A percentile compares a stretch with the other conserved stretches of the same genome.
phyloP scores from a whole-genome alignment of 768 basidiomycete species.

The Russula compacta region DNA sequence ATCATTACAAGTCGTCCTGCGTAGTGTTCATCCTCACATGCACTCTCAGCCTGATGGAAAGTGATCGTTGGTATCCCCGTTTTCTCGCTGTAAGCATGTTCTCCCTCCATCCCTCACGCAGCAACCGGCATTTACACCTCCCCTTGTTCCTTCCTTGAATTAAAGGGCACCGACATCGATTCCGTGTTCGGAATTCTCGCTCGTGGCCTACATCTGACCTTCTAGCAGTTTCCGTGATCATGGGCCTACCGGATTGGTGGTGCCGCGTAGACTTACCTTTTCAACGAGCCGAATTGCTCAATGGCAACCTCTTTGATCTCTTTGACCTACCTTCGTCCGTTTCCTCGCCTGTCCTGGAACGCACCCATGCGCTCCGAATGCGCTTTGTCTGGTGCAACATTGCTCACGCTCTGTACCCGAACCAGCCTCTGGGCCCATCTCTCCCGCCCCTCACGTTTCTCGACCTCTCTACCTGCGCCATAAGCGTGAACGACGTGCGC shows the following conservation, averaged over 20 bases:
- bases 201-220: slow-evolving; percentile 45
- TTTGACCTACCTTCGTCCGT: slow-evolving; percentile 44
- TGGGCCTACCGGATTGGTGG: slow-evolving; percentile 37
- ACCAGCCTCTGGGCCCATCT: slow-evolving; percentile 17
- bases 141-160: too few species aligned
- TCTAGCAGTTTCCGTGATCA: slow-evolving; percentile 49
- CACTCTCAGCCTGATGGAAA: too few species aligned
- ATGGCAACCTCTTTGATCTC: slow-evolving; percentile 61
- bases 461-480: slow-evolving; percentile 65
- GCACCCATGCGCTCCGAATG: slow-evolving; percentile 50
- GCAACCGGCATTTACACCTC: too few species aligned
- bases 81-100: background rate
- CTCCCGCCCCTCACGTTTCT: slow-evolving; percentile 49
- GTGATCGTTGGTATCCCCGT: too few species aligned
- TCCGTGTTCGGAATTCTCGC: slow-evolving; percentile 53
- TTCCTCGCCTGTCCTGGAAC: slow-evolving; percentile 33
- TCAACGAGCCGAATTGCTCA: too few species aligned
- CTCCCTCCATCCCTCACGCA: background rate
- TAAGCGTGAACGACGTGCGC: slow-evolving; percentile 48
- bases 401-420: slow-evolving; percentile 31
- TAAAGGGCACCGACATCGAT: slow-evolving; percentile 57
- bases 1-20: too few species aligned
- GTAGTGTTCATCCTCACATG: too few species aligned
- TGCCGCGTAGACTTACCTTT: too few species aligned
- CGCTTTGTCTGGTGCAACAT: slow-evolving; percentile 64